Percentiles rank a stretch among this genome's conserved stretches.
phyloP scores from a whole-genome alignment of 2,329 filamentous ascomycete genomes.

The Phyllosticta paracitricarpa region DNA sequence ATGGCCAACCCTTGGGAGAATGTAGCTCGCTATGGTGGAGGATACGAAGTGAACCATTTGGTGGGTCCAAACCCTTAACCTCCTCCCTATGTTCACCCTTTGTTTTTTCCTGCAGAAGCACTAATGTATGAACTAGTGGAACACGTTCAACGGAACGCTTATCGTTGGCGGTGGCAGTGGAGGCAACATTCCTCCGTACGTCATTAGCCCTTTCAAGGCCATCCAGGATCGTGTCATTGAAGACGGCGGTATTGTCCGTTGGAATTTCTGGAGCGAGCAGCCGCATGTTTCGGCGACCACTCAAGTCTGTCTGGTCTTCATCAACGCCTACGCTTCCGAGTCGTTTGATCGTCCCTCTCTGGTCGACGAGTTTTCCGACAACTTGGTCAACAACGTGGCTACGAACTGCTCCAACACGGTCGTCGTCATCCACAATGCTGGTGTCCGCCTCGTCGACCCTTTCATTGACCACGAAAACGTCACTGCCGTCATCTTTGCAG shows the following conservation, averaged over 20 bases:
- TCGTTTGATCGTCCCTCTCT: slow-evolving; percentile 33
- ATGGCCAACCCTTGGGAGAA: slow-evolving; percentile 29
- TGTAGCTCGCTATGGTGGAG: slow-evolving; percentile 26
- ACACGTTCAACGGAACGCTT: slow-evolving; percentile 33
- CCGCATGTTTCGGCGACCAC: slow-evolving; percentile 25
- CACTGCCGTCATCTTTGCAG: slow-evolving; percentile 22
- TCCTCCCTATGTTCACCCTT: too few relatives aligned
- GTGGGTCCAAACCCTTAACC: too few relatives aligned
- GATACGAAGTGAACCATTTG: slow-evolving; percentile 31
- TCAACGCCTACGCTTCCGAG: slow-evolving; percentile 45
- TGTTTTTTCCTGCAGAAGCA: too few relatives aligned
- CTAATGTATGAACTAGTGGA: slow-evolving; percentile 13
- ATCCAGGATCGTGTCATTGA: slow-evolving; percentile 22
- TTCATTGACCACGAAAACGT: slow-evolving; percentile 24
- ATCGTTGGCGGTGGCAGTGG: slow-evolving; percentile 32
- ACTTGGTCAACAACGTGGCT: slow-evolving; percentile 36
- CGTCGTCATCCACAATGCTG: slow-evolving; percentile 34
- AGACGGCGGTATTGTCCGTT: slow-evolving; percentile 23
- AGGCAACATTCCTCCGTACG: slow-evolving; percentile 27
- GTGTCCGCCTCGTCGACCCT: slow-evolving; percentile 23
- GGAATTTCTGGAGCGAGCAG: slow-evolving; percentile 25
- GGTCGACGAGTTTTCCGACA: slow-evolving; percentile 33
- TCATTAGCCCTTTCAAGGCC: slow-evolving; percentile 33
- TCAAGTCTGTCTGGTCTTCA: slow-evolving; percentile 46
- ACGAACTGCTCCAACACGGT: slow-evolving; percentile 40